These are phyloP conservation scores for Picea glauca DNA, from an alignment of 75 land plant species.

Conservation along the genomic window DNA sequence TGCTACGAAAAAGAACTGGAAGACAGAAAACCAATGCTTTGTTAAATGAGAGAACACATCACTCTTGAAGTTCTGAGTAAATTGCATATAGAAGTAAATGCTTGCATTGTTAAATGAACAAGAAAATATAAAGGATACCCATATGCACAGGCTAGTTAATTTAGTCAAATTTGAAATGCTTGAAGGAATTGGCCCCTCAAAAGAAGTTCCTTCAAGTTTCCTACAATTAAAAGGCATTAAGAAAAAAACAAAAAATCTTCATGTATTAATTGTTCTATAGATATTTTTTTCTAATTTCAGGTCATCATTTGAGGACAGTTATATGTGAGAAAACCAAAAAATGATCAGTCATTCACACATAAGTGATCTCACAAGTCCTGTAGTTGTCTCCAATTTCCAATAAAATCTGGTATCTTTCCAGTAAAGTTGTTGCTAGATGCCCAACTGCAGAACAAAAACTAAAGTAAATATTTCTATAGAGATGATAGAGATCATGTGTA, in stretches of 20 bases:
- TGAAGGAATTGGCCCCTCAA: conserved; percentile 42
- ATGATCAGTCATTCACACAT: not conserved
- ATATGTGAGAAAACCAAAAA: not conserved
- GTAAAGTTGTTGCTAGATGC: conserved; percentile 26
- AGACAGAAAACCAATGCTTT: not conserved
- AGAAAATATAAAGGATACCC: not conserved
- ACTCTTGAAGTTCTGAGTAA: not conserved
- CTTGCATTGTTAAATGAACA: not conserved
- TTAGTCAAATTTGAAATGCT: conserved; percentile 23
- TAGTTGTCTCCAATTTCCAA: conserved; percentile 28
- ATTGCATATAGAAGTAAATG: not conserved
- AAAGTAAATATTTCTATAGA: not conserved
- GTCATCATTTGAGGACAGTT: too few relatives aligned
- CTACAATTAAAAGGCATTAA: conserved; percentile 15
- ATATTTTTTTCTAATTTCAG: too few relatives aligned
- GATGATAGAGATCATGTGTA: not conserved
- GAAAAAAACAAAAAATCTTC: not conserved
- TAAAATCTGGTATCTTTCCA: conserved; percentile 30
- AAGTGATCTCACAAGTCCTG: conserved; percentile 19
- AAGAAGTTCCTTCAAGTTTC: conserved; percentile 27
- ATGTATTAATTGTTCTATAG: too few relatives aligned
- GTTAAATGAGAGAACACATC: not conserved
- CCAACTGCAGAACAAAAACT: conserved; percentile 11
- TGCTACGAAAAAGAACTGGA: not conserved
- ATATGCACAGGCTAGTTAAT: conserved; percentile 32